Evolutionary conservation across 140 eudicot species (phyloP), one percentile per base, ranked within the genome.

Genomic region (Ambrosia hybrid): DNA sequence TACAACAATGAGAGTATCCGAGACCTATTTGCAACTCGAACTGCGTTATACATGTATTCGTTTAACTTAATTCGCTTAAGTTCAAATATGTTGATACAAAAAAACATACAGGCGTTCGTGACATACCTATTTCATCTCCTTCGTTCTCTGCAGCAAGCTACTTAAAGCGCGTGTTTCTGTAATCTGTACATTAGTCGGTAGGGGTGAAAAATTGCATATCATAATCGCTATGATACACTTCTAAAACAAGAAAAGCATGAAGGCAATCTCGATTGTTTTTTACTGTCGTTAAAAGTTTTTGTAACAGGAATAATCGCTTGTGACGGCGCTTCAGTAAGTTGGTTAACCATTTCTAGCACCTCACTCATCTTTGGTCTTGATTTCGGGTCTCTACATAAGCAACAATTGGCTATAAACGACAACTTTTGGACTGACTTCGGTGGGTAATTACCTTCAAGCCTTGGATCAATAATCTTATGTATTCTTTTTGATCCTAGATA

Each of bases 331-430:
- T 62, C 73, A 1, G 79, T 80, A 59, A 85, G 78, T 48, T 70
- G 17, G 39, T 68, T 73, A 34, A 91, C 79, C 88, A 83, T 79
- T 74, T 78, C 89, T 70, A 82, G 48, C 51, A 90, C 95, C 53
- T 83, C 86, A 30, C 88, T 85, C 95, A 90, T 90, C 76, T 85
- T 83, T 6, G 95, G 97, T 34, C 97, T 83, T 5, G 81, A 38
- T 16, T 80, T 91, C 9, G 77, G 79, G 15, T 83, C 72, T 72
- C 79, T 73, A 26, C 74, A 51, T 76, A 90, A 67, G 80, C 96
- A 90, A 15, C 79, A 81, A 9, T 79, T 80, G 56, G 95, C 96
- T 16, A 90, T 71, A 14, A 51, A 51, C 0, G 88, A 79, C 15
- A 87, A 77, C 68, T 73, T 82, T 78, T 81, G 82, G 30, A 72